Percentiles rank a stretch among this genome's conserved stretches.
phyloP scores from a whole-genome alignment of 2,329 filamentous ascomycete species.

The Talaromyces sp. region DNA sequence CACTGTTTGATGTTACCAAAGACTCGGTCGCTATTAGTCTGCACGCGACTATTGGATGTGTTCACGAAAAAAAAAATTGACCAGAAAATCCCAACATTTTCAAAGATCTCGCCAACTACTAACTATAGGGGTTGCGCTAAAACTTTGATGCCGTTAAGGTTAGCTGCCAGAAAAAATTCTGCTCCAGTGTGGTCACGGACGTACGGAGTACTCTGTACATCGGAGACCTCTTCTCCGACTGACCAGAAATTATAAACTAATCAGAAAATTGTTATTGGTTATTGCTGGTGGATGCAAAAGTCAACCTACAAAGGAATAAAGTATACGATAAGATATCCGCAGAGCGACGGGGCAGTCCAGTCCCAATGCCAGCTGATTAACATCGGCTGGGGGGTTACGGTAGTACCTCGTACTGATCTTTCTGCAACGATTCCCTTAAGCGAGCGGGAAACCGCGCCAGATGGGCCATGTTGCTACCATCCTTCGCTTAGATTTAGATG shows the following conservation, averaged over 20 bases:
- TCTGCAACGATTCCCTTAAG: not conserved
- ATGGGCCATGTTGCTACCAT: not conserved
- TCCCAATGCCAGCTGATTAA: not conserved
- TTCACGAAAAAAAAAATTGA: not conserved
- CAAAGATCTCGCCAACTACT: not conserved
- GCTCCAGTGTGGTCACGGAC: not conserved
- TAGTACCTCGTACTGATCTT: not conserved
- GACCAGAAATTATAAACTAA: not conserved
- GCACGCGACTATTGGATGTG: not conserved
- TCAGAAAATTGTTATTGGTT: not conserved
- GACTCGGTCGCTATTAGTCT: not conserved
- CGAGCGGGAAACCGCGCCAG: too few species aligned
- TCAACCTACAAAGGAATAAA: too few species aligned
- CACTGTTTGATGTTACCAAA: not conserved
- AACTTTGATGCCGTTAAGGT: not conserved
- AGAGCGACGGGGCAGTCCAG: too few species aligned
- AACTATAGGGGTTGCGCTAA: not conserved
- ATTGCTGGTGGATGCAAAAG: not conserved
- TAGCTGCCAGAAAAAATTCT: not conserved
- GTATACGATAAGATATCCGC: not conserved
- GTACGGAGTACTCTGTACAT: too few species aligned
- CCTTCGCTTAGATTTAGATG: not conserved
- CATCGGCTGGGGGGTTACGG: not conserved
- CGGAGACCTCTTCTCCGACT: not conserved
- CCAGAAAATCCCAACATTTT: not conserved